These are phyloP conservation scores for Pichia pseudocactophila DNA, from an alignment of 805 yeast species.

Conservation along the genomic window DNA sequence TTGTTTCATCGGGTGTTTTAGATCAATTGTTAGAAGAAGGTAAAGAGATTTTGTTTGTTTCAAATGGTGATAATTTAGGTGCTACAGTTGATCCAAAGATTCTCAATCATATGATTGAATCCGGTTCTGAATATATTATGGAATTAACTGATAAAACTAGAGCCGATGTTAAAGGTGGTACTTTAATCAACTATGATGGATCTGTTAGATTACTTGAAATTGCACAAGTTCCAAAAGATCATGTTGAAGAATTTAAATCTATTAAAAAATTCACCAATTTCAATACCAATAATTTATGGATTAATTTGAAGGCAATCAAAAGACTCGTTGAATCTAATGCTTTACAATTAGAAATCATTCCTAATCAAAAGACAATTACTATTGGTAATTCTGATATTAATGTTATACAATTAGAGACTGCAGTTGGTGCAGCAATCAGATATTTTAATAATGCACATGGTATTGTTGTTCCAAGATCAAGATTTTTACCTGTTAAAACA, in stretches of 20 bases:
- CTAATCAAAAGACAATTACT: conserved; percentile 79
- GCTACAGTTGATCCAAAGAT: conserved; percentile 94
- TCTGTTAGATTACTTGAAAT: conserved; percentile 90
- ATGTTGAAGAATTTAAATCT: conserved; percentile 94
- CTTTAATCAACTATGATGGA: conserved; percentile 92
- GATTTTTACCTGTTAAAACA: conserved; percentile 97
- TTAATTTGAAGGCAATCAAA: conserved; percentile 88
- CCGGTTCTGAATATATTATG: conserved; percentile 92
- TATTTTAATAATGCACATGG: conserved; percentile 94
- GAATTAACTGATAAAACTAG: conserved; percentile 97
- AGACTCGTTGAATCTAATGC: conserved; percentile 78
- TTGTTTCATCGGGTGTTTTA: conserved; percentile 83
- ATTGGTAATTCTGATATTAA: conserved; percentile 70
- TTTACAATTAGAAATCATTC: conserved; percentile 88
- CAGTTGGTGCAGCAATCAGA: conserved; percentile 98
- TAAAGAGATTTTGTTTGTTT: conserved; percentile 88
- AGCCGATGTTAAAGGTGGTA: conserved; percentile 99
- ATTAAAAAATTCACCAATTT: conserved; percentile 97
- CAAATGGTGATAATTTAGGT: conserved; percentile 97
- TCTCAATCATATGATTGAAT: conserved; percentile 84
- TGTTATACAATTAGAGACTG: conserved; percentile 94
- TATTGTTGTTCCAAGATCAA: conserved; percentile 94
- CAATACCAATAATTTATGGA: conserved; percentile 98
- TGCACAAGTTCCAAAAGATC: conserved; percentile 98
- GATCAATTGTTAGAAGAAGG: conserved; percentile 87